Conservation (phyloP, 768 basidiomycete genomes). For the Punctularia strigosozonata region DNA sequence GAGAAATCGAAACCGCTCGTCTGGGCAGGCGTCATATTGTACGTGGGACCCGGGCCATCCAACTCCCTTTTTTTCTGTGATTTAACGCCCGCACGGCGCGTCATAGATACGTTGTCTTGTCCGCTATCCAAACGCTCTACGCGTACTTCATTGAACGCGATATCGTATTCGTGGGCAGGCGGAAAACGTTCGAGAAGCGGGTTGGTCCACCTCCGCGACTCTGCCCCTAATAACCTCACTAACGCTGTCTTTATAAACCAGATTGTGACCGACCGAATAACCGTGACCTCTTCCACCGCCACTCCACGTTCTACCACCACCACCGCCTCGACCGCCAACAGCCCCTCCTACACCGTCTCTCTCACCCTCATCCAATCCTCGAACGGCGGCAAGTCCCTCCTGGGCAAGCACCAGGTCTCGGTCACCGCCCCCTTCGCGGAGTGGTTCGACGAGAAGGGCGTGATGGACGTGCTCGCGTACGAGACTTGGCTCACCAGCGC, state of each 20-base stretch:
- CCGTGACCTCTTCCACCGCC: constrained; percentile 55
- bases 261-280: constrained; percentile 89
- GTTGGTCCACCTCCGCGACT: constrained; percentile 21
- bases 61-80: constrained; percentile 2
- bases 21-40: constrained; percentile 70
- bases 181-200: constrained; percentile 82
- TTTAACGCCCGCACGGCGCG: constrained; percentile 4
- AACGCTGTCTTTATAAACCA: constrained; percentile 20
- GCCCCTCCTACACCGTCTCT: constrained; percentile 58
- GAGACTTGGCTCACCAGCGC: constrained; percentile 70
- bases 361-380: constrained; percentile 69
- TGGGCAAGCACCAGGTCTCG: constrained; percentile 55
- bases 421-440: constrained; percentile 47
- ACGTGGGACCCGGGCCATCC: too few relatives aligned
- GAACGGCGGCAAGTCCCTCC: constrained; percentile 75
- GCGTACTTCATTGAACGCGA: constrained; percentile 80
- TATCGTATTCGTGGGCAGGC: constrained; percentile 78
- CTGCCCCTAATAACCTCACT: constrained; percentile 2
- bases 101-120: constrained; percentile 64
- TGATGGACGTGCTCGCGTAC: constrained; percentile 64
- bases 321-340: constrained; percentile 45
- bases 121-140: constrained; percentile 63
- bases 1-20: constrained; percentile 77
- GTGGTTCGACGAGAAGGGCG: constrained; percentile 77
- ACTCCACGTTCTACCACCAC: constrained; percentile 41